Evolutionary conservation across 805 yeast genomes (phyloP).

Genomic region (Danielia reshetovae): DNA sequence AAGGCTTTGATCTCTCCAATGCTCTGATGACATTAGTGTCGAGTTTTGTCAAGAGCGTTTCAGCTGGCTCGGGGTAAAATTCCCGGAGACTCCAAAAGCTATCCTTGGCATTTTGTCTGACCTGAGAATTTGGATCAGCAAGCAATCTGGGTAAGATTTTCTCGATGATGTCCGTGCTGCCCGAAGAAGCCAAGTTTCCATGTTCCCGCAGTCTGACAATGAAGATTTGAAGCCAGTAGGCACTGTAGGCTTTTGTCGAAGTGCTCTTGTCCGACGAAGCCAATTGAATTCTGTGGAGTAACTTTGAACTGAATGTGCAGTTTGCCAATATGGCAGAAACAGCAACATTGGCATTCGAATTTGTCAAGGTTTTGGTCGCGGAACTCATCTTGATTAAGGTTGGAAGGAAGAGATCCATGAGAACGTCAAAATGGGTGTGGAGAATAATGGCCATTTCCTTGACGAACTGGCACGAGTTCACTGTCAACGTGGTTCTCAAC

Average conservation of each 20-base stretch:
- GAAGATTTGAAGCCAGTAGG: conserved; percentile 65
- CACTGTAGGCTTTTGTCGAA: conserved; percentile 65
- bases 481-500: conserved; percentile 76
- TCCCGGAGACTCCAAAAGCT: conserved; percentile 68
- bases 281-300: conserved; percentile 45
- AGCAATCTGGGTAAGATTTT: conserved; percentile 58
- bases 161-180: conserved; percentile 40
- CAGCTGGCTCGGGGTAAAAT: conserved; percentile 52
- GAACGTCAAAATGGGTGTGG: conserved; percentile 39
- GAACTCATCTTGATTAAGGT: conserved; percentile 51
- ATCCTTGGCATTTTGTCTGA: conserved; percentile 68
- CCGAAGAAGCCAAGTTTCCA: conserved; percentile 15
- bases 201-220: conserved; percentile 42
- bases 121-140: conserved; percentile 75
- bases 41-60: conserved; percentile 31
- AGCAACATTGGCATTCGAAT: conserved; percentile 52
- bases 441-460: conserved; percentile 57
- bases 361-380: conserved; percentile 62
- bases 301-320: conserved; percentile 49
- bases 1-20: conserved; percentile 56
- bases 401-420: conserved; percentile 48
- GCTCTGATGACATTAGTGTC: conserved; percentile 53
- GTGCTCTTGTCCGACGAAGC: conserved; percentile 67
- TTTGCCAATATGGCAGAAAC: conserved; percentile 53
- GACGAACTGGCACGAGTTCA: conserved; percentile 69